Conservation (phyloP, 352 stramenopile species). For the Globisporangium takayamanum region DNA sequence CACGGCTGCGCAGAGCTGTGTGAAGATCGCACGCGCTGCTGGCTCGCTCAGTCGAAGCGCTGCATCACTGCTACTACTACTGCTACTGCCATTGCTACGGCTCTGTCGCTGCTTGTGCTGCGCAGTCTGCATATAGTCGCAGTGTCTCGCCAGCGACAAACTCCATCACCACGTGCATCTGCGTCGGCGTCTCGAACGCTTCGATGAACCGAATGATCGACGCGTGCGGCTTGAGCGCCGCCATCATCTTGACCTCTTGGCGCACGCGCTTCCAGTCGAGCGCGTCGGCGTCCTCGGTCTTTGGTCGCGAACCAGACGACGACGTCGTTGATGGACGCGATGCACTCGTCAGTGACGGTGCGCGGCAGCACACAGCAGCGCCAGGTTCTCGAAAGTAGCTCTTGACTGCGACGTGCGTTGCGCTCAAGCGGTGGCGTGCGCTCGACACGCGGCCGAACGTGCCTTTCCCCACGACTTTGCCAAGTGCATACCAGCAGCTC, state of each 20-base stretch:
- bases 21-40: slow-evolving; percentile 34
- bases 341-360: neutral
- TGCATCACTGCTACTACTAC: neutral
- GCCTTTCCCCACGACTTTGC: slow-evolving; percentile 38
- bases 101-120: slow-evolving; percentile 11
- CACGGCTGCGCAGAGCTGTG: slow-evolving; percentile 28
- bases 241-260: slow-evolving; percentile 45
- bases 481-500: slow-evolving; percentile 34
- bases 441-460: slow-evolving; percentile 48
- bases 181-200: slow-evolving; percentile 47
- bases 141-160: slow-evolving; percentile 28
- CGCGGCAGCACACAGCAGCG: slow-evolving; percentile 25
- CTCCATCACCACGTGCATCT: slow-evolving; percentile 57
- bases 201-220: slow-evolving; percentile 51
- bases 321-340: neutral
- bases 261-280: slow-evolving; percentile 60
- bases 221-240: slow-evolving; percentile 25
- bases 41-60: slow-evolving; percentile 23
- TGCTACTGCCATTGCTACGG: neutral
- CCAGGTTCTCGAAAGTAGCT: slow-evolving; percentile 42
- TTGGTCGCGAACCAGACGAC: neutral
- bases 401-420: slow-evolving; percentile 49
- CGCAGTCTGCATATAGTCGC: slow-evolving; percentile 28
- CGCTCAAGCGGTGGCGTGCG: slow-evolving; percentile 36
- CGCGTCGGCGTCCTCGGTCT: slow-evolving; percentile 12